Base-by-base conservation (phyloP, 2,329 filamentous ascomycete genomes). In the Colletotrichum agaves region DNA sequence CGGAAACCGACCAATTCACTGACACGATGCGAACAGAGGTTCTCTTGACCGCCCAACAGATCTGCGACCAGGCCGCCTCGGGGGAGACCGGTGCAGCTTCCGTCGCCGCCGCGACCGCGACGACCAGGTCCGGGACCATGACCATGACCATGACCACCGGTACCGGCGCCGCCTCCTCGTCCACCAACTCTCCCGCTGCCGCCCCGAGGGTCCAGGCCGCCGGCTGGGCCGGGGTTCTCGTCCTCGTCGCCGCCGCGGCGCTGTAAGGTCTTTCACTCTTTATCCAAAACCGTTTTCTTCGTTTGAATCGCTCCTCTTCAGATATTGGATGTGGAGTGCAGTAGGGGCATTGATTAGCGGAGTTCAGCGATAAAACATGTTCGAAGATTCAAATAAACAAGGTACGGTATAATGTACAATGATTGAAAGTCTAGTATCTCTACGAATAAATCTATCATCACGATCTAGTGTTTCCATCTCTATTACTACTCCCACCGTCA, bases 141-240 rank as follows among this genome's bases (percentile, higher is more conserved):
- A 23, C 21, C 21, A 23, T 23, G 21, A 23, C 27, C 3, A 67
- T 70, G 19, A 70, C 68, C 12, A 47, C 60, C 13, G 64, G 66
- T 19, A 60, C 63, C 3, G 71, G 64, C 13, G 47, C 63, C 41
- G 46, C 72, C 35, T 53, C 68, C 57, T 65, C 61, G 55, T 39
- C 44, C 46, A 50, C 31, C 33, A 39, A 47, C 12, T 71, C 72
- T 11, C 55, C 63, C 39, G 56, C 70, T 19, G 75, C 74, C 23
- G 75, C 72, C 37, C 64, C 61, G 53, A 75, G 72, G 21, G 69
- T 73, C 47, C 71, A 63, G 12, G 72, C 72, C 13, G 74, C 75
- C 37, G 70, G 75, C 44, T 76, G 75, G n/a, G 70, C 78, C 31
- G 73, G 74, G n/a, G 75, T 72, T 31, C 72, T 74, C 19, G 76